Conservation (phyloP, 371 early-diverging fungal genomes). For the Blakeslea trispora region DNA sequence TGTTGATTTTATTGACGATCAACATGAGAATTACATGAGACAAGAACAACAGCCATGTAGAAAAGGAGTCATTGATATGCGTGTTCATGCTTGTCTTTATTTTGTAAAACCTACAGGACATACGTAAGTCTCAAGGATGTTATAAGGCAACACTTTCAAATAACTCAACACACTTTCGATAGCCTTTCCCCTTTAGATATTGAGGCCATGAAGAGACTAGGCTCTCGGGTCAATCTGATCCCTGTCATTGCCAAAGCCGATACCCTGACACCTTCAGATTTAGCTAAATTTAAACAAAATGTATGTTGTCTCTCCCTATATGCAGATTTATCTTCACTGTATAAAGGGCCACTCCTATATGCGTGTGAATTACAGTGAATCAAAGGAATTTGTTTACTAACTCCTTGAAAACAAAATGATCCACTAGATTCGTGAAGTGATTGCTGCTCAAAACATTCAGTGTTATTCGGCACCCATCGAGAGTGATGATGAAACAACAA, state of each 20-base stretch:
- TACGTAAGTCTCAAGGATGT: conserved; percentile 53
- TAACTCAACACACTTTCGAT: background rate
- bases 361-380: no score
- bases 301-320: conserved; percentile 27
- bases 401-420: no score
- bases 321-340: background rate
- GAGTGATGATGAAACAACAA: conserved; percentile 80
- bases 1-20: conserved; percentile 89
- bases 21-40: conserved; percentile 91
- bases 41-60: conserved; percentile 65
- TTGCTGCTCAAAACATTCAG: conserved; percentile 74
- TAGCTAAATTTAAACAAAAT: conserved; percentile 77
- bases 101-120: conserved; percentile 92
- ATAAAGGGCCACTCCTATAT: no score
- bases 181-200: conserved; percentile 88
- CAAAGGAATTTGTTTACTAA: no score
- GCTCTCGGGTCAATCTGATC: conserved; percentile 82
- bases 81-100: conserved; percentile 93
- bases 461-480: conserved; percentile 78
- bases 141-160: background rate
- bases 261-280: conserved; percentile 75
- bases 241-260: conserved; percentile 78
- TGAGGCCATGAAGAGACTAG: conserved; percentile 85
- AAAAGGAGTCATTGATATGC: conserved; percentile 64
- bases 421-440: conserved; percentile 68